Percentiles rank a stretch among this genome's conserved stretches.
Conservation (phyloP, 2,329 filamentous ascomycete species). For the Hortaea werneckii region DNA sequence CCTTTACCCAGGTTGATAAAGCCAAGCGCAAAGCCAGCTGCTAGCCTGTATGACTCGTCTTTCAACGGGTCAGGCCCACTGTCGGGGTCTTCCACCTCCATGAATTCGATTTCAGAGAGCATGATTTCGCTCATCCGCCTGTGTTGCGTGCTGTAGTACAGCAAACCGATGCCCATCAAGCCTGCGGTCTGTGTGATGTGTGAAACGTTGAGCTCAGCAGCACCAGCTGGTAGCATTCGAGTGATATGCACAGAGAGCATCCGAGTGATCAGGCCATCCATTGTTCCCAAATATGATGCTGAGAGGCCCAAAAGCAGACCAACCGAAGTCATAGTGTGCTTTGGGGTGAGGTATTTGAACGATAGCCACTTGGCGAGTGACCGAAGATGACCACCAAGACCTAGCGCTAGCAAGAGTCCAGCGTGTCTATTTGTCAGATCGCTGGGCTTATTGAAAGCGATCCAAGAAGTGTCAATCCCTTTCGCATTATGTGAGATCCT, state of each 20-base stretch:
- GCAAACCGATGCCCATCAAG: constrained; percentile 88
- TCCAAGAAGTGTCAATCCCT: constrained; percentile 97
- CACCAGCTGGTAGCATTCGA: constrained; percentile 81
- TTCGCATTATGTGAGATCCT: constrained; percentile 82
- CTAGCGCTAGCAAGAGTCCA: constrained; percentile 80
- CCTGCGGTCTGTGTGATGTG: constrained; percentile 90
- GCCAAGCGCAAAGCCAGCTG: constrained; percentile 85
- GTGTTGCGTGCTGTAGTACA: constrained; percentile 93
- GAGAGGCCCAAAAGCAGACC: constrained; percentile 86
- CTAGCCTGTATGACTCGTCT: constrained; percentile 91
- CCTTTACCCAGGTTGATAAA: constrained; percentile 93
- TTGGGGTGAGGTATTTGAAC: constrained; percentile 98
- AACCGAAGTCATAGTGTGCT: constrained; percentile 98
- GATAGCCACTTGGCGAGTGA: constrained; percentile 94
- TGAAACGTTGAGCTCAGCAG: constrained; percentile 87
- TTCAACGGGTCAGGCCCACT: constrained; percentile 65
- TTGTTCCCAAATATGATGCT: constrained; percentile 88
- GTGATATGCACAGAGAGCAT: constrained; percentile 93
- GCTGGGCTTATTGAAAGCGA: constrained; percentile 90
- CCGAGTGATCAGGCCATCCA: constrained; percentile 91
- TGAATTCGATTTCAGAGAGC: constrained; percentile 90
- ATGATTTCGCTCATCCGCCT: constrained; percentile 98
- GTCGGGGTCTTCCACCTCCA: constrained; percentile 63
- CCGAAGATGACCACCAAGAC: constrained; percentile 89
- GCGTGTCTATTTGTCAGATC: constrained; percentile 95